Conservation (phyloP, 139 green algal genomes). For the Parachlorella kessleri region DNA sequence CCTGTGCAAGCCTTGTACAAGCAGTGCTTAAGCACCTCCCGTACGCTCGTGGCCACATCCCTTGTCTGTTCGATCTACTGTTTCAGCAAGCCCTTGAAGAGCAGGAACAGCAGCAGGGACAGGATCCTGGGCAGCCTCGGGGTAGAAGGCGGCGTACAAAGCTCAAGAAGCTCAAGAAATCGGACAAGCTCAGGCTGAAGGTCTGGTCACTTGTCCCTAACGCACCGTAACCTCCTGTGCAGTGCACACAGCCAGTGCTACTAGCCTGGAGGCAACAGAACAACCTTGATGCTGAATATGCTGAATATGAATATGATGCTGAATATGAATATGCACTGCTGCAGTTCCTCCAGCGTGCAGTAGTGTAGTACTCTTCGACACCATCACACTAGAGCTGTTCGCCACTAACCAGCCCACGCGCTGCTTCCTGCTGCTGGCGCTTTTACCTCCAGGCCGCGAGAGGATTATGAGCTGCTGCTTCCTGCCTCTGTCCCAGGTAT, state of each 20-base stretch:
- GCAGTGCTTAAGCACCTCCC: conserved; percentile 2
- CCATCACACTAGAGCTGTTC: not conserved
- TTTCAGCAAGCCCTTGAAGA: not conserved
- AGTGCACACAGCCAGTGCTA: too few relatives aligned
- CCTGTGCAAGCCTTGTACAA: not conserved
- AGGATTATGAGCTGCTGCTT: conserved; percentile 13
- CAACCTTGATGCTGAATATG: too few relatives aligned
- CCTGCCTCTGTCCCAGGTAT: not conserved
- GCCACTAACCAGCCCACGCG: not conserved
- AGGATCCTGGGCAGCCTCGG: not conserved
- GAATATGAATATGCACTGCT: too few relatives aligned
- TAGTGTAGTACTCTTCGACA: not conserved
- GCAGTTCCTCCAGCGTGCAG: not conserved
- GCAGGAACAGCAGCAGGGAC: not conserved
- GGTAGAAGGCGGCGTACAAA: not conserved
- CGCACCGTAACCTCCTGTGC: too few relatives aligned
- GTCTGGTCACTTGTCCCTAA: too few relatives aligned
- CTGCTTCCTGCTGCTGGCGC: conserved; percentile 3
- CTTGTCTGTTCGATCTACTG: not conserved
- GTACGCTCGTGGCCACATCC: conserved; percentile 5
- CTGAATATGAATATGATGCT: too few relatives aligned
- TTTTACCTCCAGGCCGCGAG: not conserved
- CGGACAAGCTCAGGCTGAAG: not conserved
- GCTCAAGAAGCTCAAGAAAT: not conserved
- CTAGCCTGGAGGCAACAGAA: too few relatives aligned